Conservation (phyloP, 2,329 filamentous ascomycete species). For the Colletotrichum sp. region DNA sequence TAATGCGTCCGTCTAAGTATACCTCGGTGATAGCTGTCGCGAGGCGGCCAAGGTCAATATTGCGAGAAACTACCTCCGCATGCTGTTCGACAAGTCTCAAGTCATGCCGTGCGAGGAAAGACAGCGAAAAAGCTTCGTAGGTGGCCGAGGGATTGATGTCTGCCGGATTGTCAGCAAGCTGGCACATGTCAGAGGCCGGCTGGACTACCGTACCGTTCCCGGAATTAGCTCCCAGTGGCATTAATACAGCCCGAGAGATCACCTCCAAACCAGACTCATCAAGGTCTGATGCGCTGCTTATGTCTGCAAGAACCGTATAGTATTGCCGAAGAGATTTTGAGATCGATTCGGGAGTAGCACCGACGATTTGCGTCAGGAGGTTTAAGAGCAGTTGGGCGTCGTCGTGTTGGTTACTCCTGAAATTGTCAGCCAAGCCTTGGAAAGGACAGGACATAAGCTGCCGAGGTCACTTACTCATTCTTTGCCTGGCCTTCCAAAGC, state of each 20-base stretch:
- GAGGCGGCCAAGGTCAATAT: slow-evolving; percentile 44
- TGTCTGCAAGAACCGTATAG: slow-evolving; percentile 43
- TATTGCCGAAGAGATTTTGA: slow-evolving; percentile 35
- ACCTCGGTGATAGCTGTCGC: slow-evolving; percentile 44
- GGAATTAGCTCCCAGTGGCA: slow-evolving; percentile 19
- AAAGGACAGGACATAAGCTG: not conserved
- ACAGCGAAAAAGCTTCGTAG: slow-evolving; percentile 41
- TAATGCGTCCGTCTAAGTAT: slow-evolving; percentile 31
- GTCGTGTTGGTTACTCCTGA: slow-evolving; percentile 18
- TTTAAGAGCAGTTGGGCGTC: slow-evolving; percentile 37
- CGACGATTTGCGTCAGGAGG: slow-evolving; percentile 38
- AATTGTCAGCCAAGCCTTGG: not conserved
- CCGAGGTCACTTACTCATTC: not conserved
- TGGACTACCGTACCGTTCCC: not conserved
- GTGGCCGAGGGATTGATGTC: slow-evolving; percentile 17
- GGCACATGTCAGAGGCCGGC: not conserved
- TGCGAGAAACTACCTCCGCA: slow-evolving; percentile 36
- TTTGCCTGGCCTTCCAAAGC: slow-evolving; percentile 29
- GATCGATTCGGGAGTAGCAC: slow-evolving; percentile 30
- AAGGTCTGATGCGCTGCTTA: slow-evolving; percentile 27
- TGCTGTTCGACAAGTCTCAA: slow-evolving; percentile 47
- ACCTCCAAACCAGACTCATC: slow-evolving; percentile 18
- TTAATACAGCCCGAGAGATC: slow-evolving; percentile 24
- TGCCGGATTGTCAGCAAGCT: not conserved
- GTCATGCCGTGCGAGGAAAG: slow-evolving; percentile 40